Conservation (phyloP, 352 stramenopile species). For the Globisporangium irregulare region DNA sequence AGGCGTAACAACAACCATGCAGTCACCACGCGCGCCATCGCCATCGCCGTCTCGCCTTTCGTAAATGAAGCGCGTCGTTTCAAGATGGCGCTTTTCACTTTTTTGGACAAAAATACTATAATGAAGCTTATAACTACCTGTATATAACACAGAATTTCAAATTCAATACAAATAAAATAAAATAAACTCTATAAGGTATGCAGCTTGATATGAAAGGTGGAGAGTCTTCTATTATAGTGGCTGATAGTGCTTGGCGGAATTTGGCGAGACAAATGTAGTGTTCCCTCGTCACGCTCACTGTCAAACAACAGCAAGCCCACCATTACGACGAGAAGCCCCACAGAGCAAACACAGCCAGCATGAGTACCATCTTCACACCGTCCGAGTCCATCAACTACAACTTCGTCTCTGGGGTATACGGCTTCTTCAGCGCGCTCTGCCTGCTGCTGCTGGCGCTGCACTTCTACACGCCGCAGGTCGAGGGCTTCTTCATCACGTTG, state of each 20-base stretch:
- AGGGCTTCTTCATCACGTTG: slow-evolving; percentile 86
- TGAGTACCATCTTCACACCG: slow-evolving; percentile 50
- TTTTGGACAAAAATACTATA: background rate
- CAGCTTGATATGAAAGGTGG: background rate
- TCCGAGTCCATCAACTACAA: slow-evolving; percentile 88
- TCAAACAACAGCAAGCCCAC: slow-evolving; percentile 10
- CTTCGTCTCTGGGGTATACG: slow-evolving; percentile 82
- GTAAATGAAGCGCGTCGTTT: slow-evolving; percentile 6
- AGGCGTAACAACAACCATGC: background rate
- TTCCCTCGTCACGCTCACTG: slow-evolving; percentile 4
- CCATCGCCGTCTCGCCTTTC: slow-evolving; percentile 3
- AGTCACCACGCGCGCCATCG: background rate
- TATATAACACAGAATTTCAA: background rate
- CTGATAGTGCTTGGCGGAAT: background rate
- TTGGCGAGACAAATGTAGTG: background rate
- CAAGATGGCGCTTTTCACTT: slow-evolving; percentile 1
- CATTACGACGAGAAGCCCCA: background rate
- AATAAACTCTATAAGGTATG: background rate
- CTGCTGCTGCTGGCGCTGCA: slow-evolving; percentile 57
- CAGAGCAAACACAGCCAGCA: background rate
- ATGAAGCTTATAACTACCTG: background rate
- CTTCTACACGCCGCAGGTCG: slow-evolving; percentile 57
- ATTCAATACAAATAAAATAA: background rate
- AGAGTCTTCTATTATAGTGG: background rate
- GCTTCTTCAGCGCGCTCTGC: slow-evolving; percentile 57